Percentiles rank a stretch among this genome's conserved stretches.
These are phyloP conservation scores for Boletus rubropictus DNA, from an alignment of 768 basidiomycete genomes.

Conservation along the genomic window DNA sequence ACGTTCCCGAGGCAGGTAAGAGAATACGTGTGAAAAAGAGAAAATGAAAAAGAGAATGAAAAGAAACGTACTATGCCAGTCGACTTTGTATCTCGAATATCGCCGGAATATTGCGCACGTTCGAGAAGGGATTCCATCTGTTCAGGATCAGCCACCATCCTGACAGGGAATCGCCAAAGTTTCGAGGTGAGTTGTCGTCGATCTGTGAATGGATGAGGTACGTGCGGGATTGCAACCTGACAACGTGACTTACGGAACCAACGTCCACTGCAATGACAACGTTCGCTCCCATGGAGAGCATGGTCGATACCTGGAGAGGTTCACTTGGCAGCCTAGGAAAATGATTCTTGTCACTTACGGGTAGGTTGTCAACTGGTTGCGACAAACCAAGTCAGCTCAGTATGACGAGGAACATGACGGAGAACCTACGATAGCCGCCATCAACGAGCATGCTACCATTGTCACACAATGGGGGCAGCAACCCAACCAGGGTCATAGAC, in stretches of 20 bases:
- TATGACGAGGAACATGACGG: neutral
- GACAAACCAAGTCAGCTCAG: constrained; percentile 2
- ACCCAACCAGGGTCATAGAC: constrained; percentile 94
- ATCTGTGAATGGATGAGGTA: constrained; percentile 33
- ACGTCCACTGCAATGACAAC: constrained; percentile 93
- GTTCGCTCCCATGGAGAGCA: constrained; percentile 87
- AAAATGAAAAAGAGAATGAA: neutral
- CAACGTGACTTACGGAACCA: constrained; percentile 58
- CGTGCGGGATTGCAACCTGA: neutral
- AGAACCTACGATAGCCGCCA: constrained; percentile 74
- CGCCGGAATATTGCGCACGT: constrained; percentile 68
- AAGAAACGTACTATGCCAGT: constrained; percentile 77
- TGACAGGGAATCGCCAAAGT: constrained; percentile 91
- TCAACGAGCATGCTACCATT: constrained; percentile 91
- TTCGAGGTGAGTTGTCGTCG: constrained; percentile 92
- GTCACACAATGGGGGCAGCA: constrained; percentile 91
- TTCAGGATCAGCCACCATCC: constrained; percentile 96
- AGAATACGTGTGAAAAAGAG: neutral
- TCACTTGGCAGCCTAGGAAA: neutral
- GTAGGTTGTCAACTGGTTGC: constrained; percentile 75
- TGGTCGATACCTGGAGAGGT: constrained; percentile 72
- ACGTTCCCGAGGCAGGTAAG: too few relatives aligned
- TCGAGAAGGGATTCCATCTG: constrained; percentile 88
- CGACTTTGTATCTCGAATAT: constrained; percentile 93
- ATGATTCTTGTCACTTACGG: constrained; percentile 43